Base-by-base conservation (phyloP, 2,329 filamentous ascomycete species). In the Fusarium dlaminii region DNA sequence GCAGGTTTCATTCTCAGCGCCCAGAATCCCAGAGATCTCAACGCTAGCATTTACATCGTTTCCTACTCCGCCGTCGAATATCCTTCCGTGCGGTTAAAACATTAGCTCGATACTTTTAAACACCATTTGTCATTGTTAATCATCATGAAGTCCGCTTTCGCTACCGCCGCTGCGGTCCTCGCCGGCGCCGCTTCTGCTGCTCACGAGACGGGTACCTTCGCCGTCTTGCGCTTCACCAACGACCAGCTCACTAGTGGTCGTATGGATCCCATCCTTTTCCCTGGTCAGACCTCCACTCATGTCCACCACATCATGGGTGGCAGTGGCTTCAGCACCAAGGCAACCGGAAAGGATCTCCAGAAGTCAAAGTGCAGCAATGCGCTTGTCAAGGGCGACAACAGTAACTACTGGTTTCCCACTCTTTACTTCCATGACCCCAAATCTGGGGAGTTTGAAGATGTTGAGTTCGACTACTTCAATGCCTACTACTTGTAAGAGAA, bases 391-490 rank as follows among this genome's bases (percentile, higher is more conserved):
- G 89, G 89, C 62, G 93, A 95, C 82, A 86, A 90, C 79, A 92
- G 89, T 75, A 92, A 92, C 82, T 95, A 96, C 85, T 95, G 93
- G 93, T 90, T 91, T 63, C 93, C 93, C 4, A 85, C 86, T 34
- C 83, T 95, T 6, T 95, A 91, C 83, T 94, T 92, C 82, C 84
- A 87, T 74, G 88, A 92, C 73, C 87, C 90, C 77, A 83, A 87
- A 75, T 89, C 91, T 73, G 89, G 88, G 55, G 87, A 86, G 58
- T 90, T 94, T 75, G 89, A 91, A 81, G 86, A 87, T 40, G 93
- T 95, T 24, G 86, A 90, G 49, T 83, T 93, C 70, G 91, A 92
- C 78, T 94, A 94, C 80, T 91, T 92, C 88, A 91, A 91, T 78
- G 89, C 89, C 70, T 96, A 96, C 85, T 95, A 96, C 84, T 91